Conservation (phyloP, 2,329 filamentous ascomycete genomes). For the Botrytis fragariae region DNA sequence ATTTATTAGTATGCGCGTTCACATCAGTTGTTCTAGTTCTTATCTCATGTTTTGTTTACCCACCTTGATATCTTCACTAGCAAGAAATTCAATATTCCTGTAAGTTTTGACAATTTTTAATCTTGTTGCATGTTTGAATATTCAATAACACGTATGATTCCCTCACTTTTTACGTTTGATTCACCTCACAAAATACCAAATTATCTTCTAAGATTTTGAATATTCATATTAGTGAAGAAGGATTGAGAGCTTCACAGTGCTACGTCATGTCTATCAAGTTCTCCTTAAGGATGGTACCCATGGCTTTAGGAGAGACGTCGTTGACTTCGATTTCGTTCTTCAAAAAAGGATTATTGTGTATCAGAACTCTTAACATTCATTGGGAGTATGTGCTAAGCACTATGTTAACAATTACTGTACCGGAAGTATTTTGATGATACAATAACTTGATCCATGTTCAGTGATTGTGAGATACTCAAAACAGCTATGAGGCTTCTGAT, state of each 20-base stretch:
- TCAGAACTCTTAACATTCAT: background rate
- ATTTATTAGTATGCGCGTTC: background rate
- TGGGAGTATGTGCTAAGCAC: background rate
- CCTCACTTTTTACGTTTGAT: background rate
- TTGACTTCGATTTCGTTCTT: background rate
- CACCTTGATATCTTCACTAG: background rate
- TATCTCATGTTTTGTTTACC: background rate
- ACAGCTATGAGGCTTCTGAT: too few relatives aligned
- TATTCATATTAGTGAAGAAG: too few relatives aligned
- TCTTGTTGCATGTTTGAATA: background rate
- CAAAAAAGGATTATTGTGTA: background rate
- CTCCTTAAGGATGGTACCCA: background rate
- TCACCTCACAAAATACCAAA: background rate
- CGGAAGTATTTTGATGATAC: too few relatives aligned
- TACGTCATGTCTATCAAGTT: background rate
- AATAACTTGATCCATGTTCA: too few relatives aligned
- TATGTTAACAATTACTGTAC: background rate
- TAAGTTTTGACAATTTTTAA: too few relatives aligned
- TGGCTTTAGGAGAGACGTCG: background rate
- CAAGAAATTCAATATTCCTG: background rate
- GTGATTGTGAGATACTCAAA: too few relatives aligned
- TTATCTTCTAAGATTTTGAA: background rate
- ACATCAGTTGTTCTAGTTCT: too few relatives aligned
- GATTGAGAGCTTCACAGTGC: background rate
- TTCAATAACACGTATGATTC: background rate